These are phyloP conservation scores for Meripilus lineatus DNA, from an alignment of 1,284 basidiomycete genomes.

Conservation along the genomic window DNA sequence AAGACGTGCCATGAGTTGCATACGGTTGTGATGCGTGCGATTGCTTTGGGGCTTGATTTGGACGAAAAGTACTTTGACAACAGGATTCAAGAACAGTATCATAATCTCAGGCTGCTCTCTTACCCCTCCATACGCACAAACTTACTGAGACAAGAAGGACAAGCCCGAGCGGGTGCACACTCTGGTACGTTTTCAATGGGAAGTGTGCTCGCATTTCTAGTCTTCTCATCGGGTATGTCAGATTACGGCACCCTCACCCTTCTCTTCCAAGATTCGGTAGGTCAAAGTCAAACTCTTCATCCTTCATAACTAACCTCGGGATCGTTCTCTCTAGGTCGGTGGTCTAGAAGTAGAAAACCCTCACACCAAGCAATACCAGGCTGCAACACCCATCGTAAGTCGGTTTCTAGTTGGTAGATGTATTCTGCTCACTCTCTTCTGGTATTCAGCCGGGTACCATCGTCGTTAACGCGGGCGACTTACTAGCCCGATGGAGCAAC, in stretches of 20 bases:
- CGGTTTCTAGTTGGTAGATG: conserved; percentile 1
- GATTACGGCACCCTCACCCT: conserved; percentile 85
- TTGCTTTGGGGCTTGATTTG: conserved; percentile 74
- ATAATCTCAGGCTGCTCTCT: conserved; percentile 71
- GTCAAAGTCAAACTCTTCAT: too few relatives aligned
- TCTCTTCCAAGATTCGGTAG: conserved; percentile 75
- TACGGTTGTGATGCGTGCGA: conserved; percentile 70
- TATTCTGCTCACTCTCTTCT: conserved; percentile 6
- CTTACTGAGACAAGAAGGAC: conserved; percentile 57
- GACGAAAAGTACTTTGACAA: conserved; percentile 70
- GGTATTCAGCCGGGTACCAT: conserved; percentile 63
- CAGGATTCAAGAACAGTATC: conserved; percentile 69
- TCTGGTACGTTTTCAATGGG: conserved; percentile 42
- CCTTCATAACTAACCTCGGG: background rate
- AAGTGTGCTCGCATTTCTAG: background rate
- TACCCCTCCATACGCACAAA: conserved; percentile 67
- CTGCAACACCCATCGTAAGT: conserved; percentile 72
- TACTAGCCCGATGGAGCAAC: conserved; percentile 82
- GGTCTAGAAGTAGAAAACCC: conserved; percentile 82
- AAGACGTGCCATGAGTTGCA: conserved; percentile 75
- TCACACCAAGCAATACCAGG: conserved; percentile 62
- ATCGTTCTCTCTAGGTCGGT: conserved; percentile 47
- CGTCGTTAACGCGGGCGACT: conserved; percentile 81
- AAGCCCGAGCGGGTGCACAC: conserved; percentile 77
- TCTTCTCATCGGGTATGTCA: conserved; percentile 15